Conservation (phyloP, 2,329 filamentous ascomycete species). For the Aspergillus felis region DNA sequence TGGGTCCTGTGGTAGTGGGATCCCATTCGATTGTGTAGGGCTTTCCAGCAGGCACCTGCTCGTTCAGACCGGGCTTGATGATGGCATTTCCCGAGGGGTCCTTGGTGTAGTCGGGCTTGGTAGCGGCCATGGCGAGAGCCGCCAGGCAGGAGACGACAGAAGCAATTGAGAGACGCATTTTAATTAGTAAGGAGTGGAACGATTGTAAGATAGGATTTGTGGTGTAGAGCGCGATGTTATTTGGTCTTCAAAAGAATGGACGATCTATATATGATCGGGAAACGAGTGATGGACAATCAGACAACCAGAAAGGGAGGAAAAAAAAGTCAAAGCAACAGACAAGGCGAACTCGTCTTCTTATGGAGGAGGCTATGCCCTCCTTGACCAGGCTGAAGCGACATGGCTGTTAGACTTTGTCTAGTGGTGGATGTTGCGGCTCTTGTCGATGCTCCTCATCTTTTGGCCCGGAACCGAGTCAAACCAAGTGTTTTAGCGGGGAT, state of each 20-base stretch:
- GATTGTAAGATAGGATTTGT: neutral
- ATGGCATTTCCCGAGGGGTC: constrained; percentile 53
- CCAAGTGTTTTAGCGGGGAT: neutral
- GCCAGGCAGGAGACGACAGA: constrained; percentile 33
- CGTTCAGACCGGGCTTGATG: constrained; percentile 46
- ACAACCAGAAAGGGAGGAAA: neutral
- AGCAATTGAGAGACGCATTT: constrained; percentile 38
- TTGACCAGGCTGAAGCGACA: neutral
- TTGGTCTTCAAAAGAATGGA: neutral
- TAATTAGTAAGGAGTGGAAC: constrained; percentile 4
- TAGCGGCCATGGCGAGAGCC: constrained; percentile 37
- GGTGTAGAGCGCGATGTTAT: neutral
- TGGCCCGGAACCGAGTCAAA: too few relatives aligned
- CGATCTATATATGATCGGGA: neutral
- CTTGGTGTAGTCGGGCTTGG: constrained; percentile 32
- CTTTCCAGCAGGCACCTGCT: constrained; percentile 53
- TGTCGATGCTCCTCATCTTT: neutral
- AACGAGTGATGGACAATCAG: neutral
- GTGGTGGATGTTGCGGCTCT: neutral
- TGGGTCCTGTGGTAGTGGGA: constrained; percentile 32
- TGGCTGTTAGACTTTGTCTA: neutral
- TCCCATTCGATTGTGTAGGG: constrained; percentile 58
- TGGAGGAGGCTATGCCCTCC: neutral
- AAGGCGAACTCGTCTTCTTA: neutral
- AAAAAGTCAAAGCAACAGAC: neutral